These are phyloP conservation scores for Zalaria sp. DNA, from an alignment of 2,329 filamentous ascomycete genomes.

Conservation along the genomic window DNA sequence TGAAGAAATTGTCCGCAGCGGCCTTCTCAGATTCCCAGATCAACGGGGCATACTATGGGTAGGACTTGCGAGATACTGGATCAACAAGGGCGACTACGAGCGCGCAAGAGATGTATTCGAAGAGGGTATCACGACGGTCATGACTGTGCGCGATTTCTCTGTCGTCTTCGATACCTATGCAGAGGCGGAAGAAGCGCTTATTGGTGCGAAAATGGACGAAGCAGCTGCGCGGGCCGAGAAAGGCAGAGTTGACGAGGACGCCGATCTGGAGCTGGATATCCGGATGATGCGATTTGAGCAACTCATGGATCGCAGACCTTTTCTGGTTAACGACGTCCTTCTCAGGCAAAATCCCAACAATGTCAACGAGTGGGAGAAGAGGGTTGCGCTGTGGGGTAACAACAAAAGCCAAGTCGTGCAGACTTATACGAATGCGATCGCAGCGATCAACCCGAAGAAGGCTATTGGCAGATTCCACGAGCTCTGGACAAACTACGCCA, in stretches of 20 bases:
- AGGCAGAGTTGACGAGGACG: slow-evolving; percentile 61
- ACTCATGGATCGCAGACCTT: slow-evolving; percentile 90
- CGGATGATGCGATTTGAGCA: slow-evolving; percentile 97
- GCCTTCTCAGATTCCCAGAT: slow-evolving; percentile 79
- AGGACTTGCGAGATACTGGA: slow-evolving; percentile 92
- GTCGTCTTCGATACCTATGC: slow-evolving; percentile 92
- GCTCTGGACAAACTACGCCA: slow-evolving; percentile 92
- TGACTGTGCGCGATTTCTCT: slow-evolving; percentile 96
- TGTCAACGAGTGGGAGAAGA: slow-evolving; percentile 92
- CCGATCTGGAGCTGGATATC: slow-evolving; percentile 89
- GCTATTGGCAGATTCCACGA: slow-evolving; percentile 88
- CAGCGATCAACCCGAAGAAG: slow-evolving; percentile 85
- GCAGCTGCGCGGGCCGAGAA: slow-evolving; percentile 69
- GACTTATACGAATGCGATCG: slow-evolving; percentile 89
- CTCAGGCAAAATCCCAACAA: slow-evolving; percentile 93
- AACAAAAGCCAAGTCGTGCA: slow-evolving; percentile 85
- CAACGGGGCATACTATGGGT: slow-evolving; percentile 93
- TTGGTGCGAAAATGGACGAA: slow-evolving; percentile 78
- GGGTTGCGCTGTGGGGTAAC: slow-evolving; percentile 87
- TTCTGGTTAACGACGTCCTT: slow-evolving; percentile 90
- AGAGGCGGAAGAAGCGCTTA: slow-evolving; percentile 94
- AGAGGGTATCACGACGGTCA: slow-evolving; percentile 91
- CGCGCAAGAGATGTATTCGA: slow-evolving; percentile 86
- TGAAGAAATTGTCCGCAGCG: slow-evolving; percentile 82
- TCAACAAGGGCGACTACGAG: slow-evolving; percentile 83